Percentiles rank a stretch among this genome's conserved stretches.
Conservation (phyloP, 805 yeast species). For the Candida anglica region DNA sequence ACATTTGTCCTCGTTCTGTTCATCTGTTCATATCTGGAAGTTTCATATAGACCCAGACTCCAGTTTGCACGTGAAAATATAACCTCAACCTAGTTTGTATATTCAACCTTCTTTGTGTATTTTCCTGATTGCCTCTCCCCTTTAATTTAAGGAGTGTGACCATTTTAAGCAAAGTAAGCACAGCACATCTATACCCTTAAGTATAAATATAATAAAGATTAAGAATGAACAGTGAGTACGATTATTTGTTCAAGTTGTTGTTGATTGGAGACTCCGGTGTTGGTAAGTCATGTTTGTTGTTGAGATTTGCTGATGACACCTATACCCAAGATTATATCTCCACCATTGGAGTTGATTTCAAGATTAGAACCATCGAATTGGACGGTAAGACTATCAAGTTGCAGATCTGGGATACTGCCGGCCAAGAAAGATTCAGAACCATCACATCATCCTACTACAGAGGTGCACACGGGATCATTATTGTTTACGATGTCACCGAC, state of each 20-base stretch:
- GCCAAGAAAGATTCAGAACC: slow-evolving; percentile 94
- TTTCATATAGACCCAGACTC: too few species aligned
- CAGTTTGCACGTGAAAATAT: too few species aligned
- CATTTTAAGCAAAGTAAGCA: too few species aligned
- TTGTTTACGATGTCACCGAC: slow-evolving; percentile 97
- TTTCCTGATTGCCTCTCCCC: too few species aligned
- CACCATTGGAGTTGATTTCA: slow-evolving; percentile 97
- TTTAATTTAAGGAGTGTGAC: too few species aligned
- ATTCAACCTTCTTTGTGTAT: too few species aligned
- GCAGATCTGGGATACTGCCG: slow-evolving; percentile 97
- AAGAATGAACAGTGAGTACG: slow-evolving; percentile 98
- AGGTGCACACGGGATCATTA: slow-evolving; percentile 98
- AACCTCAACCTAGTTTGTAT: too few species aligned
- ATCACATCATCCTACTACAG: slow-evolving; percentile 96
- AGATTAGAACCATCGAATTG: slow-evolving; percentile 91
- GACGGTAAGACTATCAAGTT: slow-evolving; percentile 90
- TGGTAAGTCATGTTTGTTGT: slow-evolving; percentile 83
- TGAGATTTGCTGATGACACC: slow-evolving; percentile 93
- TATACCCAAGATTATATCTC: slow-evolving; percentile 96
- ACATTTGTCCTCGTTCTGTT: too few species aligned
- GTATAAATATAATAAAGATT: not conserved
- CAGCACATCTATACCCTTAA: too few species aligned
- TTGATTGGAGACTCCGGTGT: slow-evolving; percentile 93
- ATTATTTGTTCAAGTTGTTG: slow-evolving; percentile 88
- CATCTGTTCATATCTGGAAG: too few species aligned